Conservation (phyloP, 129 eudicot genomes). For the Escallonia herrerae region DNA sequence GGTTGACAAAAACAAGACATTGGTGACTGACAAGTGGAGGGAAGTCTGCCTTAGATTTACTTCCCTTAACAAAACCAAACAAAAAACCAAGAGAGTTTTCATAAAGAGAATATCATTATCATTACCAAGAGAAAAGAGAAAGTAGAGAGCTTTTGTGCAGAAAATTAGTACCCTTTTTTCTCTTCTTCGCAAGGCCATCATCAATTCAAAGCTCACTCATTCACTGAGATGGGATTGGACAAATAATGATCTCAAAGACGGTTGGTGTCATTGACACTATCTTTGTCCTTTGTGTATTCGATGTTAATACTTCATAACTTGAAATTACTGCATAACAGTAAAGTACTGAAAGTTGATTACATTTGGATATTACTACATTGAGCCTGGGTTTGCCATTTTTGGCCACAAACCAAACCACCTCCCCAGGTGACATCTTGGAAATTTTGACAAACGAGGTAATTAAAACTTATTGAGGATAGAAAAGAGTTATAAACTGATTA, state of each 20-base stretch:
- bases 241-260: conserved; percentile 19
- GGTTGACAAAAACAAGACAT: conserved; percentile 44
- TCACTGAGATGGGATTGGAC: conserved; percentile 25
- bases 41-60: conserved; percentile 34
- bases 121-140: conserved; percentile 39
- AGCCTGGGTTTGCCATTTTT: no score
- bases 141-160: background rate
- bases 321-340: no score
- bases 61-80: conserved; percentile 29
- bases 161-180: conserved; percentile 3
- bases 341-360: no score
- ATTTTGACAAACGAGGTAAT: no score
- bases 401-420: no score
- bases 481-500: no score
- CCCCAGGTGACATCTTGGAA: no score
- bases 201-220: conserved; percentile 14
- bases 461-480: no score
- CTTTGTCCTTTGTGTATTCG: no score
- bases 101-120: conserved; percentile 31
- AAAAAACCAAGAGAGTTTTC: conserved; percentile 26
- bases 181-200: conserved; percentile 15
- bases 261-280: background rate
- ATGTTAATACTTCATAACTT: no score
- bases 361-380: no score
- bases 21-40: conserved; percentile 11